These are phyloP conservation scores for Penicillium maclennaniae DNA, from an alignment of 495 filamentous ascomycete genomes.

Conservation along the genomic window DNA sequence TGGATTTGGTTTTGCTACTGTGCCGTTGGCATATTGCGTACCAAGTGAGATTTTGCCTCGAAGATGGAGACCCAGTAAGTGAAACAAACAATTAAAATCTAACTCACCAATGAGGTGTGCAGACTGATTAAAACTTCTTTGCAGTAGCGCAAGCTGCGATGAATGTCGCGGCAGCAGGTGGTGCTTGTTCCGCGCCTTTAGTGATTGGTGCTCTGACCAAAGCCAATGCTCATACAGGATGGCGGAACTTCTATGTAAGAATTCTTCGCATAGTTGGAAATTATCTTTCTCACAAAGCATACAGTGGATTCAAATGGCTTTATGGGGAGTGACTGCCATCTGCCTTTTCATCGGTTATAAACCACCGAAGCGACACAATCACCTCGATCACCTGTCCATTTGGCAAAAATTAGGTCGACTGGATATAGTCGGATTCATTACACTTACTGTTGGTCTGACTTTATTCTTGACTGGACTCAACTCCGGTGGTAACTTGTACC, in stretches of 20 bases:
- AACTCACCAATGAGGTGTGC: not conserved
- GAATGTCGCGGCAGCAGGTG: slow-evolving; percentile 3
- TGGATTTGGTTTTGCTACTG: slow-evolving; percentile 12
- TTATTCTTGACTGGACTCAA: slow-evolving; percentile 10
- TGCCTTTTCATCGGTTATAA: slow-evolving; percentile 11
- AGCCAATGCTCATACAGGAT: slow-evolving; percentile 6
- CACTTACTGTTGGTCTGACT: slow-evolving; percentile 6
- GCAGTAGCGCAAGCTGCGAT: slow-evolving; percentile 3
- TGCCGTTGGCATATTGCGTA: slow-evolving; percentile 10
- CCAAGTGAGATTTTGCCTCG: slow-evolving; percentile 12
- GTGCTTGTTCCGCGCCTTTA: slow-evolving; percentile 3
- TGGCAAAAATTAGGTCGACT: slow-evolving; percentile 11
- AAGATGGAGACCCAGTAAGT: slow-evolving; percentile 12
- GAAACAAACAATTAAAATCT: too few relatives aligned
- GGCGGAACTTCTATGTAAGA: slow-evolving; percentile 6
- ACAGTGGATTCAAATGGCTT: slow-evolving; percentile 12
- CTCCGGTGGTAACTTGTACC: slow-evolving; percentile 6
- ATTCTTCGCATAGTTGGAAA: too few relatives aligned
- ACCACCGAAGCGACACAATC: slow-evolving; percentile 10
- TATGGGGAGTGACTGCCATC: slow-evolving; percentile 12
- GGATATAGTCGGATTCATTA: slow-evolving; percentile 3
- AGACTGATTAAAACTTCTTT: not conserved
- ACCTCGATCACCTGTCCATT: slow-evolving; percentile 8
- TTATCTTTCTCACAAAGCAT: too few relatives aligned
- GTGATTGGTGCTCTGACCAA: slow-evolving; percentile 6